Conservation (phyloP, 352 stramenopile genomes). For the Globisporangium nagaii region DNA sequence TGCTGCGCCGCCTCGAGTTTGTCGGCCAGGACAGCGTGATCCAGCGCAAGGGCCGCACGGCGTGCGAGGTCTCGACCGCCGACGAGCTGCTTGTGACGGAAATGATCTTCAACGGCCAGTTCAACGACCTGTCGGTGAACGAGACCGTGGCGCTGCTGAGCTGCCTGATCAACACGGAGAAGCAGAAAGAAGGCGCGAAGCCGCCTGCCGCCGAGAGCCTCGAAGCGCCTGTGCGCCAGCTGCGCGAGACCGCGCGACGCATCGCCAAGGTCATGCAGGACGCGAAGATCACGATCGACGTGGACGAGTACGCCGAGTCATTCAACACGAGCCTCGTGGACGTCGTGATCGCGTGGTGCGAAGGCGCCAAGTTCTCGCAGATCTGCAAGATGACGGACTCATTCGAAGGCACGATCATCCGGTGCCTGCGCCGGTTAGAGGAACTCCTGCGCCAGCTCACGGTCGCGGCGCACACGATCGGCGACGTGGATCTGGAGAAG, state of each 20-base stretch:
- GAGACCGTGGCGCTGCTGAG: conserved; percentile 95
- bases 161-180: conserved; percentile 96
- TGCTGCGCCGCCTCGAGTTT: conserved; percentile 95
- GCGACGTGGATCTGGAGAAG: conserved; percentile 94
- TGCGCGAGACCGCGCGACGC: conserved; percentile 92
- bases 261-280: conserved; percentile 90
- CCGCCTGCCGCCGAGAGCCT: conserved; percentile 75
- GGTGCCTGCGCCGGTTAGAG: conserved; percentile 94
- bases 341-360: conserved; percentile 96
- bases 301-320: conserved; percentile 96
- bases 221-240: conserved; percentile 87
- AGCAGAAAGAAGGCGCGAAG: conserved; percentile 87
- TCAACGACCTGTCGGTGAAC: conserved; percentile 97
- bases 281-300: conserved; percentile 92
- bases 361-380: conserved; percentile 98
- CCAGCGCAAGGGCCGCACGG: conserved; percentile 98
- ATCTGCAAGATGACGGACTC: conserved; percentile 97
- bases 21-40: conserved; percentile 96
- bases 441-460: conserved; percentile 97
- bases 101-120: conserved; percentile 97
- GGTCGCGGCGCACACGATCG: conserved; percentile 94
- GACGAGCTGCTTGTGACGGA: conserved; percentile 98
- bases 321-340: conserved; percentile 99
- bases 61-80: conserved; percentile 98
- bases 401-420: conserved; percentile 99